Evolutionary conservation across 768 basidiomycete genomes (phyloP).

Genomic region (Termitomyces bulborhizus): DNA sequence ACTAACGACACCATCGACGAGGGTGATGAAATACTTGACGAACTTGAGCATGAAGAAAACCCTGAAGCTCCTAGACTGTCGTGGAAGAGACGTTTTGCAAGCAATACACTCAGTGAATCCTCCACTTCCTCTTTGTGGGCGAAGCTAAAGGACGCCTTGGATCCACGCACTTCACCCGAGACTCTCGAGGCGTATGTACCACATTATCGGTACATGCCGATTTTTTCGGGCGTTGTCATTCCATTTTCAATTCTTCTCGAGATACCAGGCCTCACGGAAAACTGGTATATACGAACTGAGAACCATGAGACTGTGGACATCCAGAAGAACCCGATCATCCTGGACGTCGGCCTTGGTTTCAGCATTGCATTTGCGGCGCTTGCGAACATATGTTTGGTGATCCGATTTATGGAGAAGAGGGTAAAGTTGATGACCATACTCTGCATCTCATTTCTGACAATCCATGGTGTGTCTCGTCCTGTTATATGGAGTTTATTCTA

Average conservation of each 20-base stretch:
- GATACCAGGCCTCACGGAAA: conserved; percentile 73
- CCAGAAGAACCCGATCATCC: conserved; percentile 46
- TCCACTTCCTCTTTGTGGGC: conserved; percentile 10
- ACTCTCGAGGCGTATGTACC: conserved; percentile 34
- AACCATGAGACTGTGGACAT: conserved; percentile 38
- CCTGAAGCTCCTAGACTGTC: background rate
- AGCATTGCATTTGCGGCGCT: conserved; percentile 64
- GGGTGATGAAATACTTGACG: conserved; percentile 10
- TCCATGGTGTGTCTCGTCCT: conserved; percentile 51
- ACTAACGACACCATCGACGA: background rate
- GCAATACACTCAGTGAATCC: background rate
- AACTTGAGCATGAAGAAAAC: conserved; percentile 12
- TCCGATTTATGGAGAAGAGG: conserved; percentile 66
- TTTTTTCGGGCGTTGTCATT: conserved; percentile 60
- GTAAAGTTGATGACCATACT: conserved; percentile 58
- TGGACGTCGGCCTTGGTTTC: conserved; percentile 55
- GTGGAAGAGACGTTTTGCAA: conserved; percentile 3
- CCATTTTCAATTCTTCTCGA: conserved; percentile 79
- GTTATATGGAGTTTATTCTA: background rate
- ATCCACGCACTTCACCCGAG: conserved; percentile 17
- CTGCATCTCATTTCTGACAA: conserved; percentile 56
- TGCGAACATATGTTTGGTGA: conserved; percentile 62
- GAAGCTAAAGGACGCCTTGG: conserved; percentile 13
- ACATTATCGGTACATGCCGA: conserved; percentile 57
- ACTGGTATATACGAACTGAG: conserved; percentile 63